These are phyloP conservation scores for Orbilia ellipsospora DNA, from an alignment of 2,329 filamentous ascomycete genomes.

Conservation along the genomic window DNA sequence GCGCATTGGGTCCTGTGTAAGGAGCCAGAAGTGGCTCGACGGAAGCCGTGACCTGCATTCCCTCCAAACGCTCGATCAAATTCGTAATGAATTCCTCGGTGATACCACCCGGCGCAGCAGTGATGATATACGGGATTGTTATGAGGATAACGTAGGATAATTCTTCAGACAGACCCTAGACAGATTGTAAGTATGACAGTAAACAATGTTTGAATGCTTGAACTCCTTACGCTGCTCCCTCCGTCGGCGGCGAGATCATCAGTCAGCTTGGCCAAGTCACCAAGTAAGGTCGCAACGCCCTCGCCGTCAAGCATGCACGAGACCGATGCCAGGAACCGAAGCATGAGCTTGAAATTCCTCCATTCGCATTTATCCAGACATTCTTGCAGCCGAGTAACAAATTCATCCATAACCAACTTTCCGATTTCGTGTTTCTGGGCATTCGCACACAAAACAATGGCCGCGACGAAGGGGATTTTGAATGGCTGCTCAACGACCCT, in stretches of 20 bases:
- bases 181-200: conserved; percentile 9
- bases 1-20: conserved; percentile 67
- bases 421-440: conserved; percentile 74
- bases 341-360: conserved; percentile 88
- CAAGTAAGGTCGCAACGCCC: conserved; percentile 83
- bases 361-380: conserved; percentile 79
- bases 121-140: conserved; percentile 90
- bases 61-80: conserved; percentile 43
- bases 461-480: conserved; percentile 95
- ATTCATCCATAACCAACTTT: conserved; percentile 71
- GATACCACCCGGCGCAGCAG: conserved; percentile 75
- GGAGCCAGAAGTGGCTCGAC: conserved; percentile 88
- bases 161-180: conserved; percentile 48
- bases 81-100: conserved; percentile 62
- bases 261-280: conserved; percentile 77
- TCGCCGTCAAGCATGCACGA: conserved; percentile 83
- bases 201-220: neutral
- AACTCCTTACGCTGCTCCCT: conserved; percentile 41
- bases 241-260: conserved; percentile 78
- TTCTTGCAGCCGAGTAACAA: conserved; percentile 73
- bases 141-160: conserved; percentile 82
- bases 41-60: conserved; percentile 77
- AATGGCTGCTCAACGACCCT: conserved; percentile 88
- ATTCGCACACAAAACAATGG: conserved; percentile 83
- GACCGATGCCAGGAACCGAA: conserved; percentile 89